Percentiles rank a stretch among this genome's conserved stretches.
These are phyloP conservation scores for Musa balbisiana DNA, from an alignment of 202 grass and related monocot species.

Conservation along the genomic window DNA sequence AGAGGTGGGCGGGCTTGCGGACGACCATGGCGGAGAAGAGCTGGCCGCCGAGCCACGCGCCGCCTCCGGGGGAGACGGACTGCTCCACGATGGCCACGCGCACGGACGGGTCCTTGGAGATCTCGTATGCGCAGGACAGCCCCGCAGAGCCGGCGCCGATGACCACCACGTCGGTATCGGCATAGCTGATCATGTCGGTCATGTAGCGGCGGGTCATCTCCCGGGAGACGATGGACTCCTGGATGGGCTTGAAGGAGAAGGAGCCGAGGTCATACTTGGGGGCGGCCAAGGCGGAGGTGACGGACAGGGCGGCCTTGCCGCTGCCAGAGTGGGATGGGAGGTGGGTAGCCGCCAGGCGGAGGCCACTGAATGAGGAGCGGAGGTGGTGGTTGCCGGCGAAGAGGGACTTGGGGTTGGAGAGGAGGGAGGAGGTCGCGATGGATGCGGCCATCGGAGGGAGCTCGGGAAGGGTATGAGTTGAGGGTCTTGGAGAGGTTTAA, in stretches of 20 bases:
- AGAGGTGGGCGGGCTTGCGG: conserved; percentile 70
- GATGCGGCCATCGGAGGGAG: conserved; percentile 23
- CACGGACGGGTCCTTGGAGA: conserved; percentile 70
- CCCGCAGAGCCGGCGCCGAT: conserved; percentile 76
- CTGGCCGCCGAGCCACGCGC: conserved; percentile 90
- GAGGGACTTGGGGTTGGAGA: conserved; percentile 25
- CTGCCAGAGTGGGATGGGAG: conserved; percentile 4
- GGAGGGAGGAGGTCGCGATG: conserved; percentile 51
- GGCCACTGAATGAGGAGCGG: conserved; percentile 44
- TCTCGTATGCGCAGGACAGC: conserved; percentile 85
- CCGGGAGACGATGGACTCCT: conserved; percentile 65
- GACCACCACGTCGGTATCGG: conserved; percentile 78
- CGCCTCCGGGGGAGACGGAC: conserved; percentile 77
- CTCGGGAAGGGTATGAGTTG: too few species aligned
- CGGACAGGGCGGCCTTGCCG: conserved; percentile 20
- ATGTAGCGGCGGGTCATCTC: conserved; percentile 91
- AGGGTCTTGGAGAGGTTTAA: too few species aligned
- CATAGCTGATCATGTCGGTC: conserved; percentile 89
- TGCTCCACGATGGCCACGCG: conserved; percentile 69
- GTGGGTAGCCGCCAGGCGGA: not conserved
- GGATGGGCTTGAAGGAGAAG: conserved; percentile 65
- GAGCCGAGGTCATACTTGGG: conserved; percentile 65
- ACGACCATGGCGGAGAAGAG: conserved; percentile 83
- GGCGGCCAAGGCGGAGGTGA: conserved; percentile 30
- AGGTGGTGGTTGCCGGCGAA: conserved; percentile 16